phyloP scores from a whole-genome alignment of 495 filamentous ascomycete genomes.

The Tetracladium marchalianum region DNA sequence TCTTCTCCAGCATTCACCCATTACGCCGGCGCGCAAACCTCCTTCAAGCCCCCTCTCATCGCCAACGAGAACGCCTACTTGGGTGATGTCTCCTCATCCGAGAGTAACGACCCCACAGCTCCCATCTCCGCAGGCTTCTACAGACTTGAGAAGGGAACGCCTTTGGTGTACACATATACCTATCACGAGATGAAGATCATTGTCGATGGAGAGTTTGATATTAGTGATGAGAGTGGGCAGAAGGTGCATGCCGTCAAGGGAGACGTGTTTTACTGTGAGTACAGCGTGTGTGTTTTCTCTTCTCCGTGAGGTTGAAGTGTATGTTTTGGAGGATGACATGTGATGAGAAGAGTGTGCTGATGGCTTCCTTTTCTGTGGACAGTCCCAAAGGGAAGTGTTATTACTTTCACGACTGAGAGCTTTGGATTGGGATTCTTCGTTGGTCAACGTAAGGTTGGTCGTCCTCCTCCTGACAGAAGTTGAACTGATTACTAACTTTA shows the following conservation, averaged over 20 bases:
- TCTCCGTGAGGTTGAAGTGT: neutral
- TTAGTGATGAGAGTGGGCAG: constrained; percentile 59
- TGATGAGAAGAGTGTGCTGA: constrained; percentile 17
- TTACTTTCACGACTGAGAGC: constrained; percentile 62
- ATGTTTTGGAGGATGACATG: neutral
- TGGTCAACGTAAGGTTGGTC: constrained; percentile 30
- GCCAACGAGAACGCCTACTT: constrained; percentile 68
- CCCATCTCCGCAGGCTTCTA: constrained; percentile 66
- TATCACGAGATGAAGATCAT: constrained; percentile 78
- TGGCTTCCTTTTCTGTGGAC: neutral
- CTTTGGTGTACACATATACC: constrained; percentile 63
- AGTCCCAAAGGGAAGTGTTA: constrained; percentile 63
- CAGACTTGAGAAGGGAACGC: constrained; percentile 62
- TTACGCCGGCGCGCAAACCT: constrained; percentile 49
- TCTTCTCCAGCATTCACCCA: constrained; percentile 35
- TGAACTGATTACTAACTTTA: neutral
- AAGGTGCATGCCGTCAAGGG: constrained; percentile 57
- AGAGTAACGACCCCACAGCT: constrained; percentile 42
- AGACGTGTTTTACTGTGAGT: constrained; percentile 57
- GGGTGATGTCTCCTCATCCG: constrained; percentile 53
- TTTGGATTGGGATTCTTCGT: constrained; percentile 64
- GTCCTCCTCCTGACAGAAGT: neutral
- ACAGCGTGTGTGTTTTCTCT: no score
- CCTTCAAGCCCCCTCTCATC: constrained; percentile 60
- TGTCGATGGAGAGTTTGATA: constrained; percentile 65